Base-by-base conservation (phyloP, 2,329 filamentous ascomycete genomes). In the Phyllosticta ampelicida region DNA sequence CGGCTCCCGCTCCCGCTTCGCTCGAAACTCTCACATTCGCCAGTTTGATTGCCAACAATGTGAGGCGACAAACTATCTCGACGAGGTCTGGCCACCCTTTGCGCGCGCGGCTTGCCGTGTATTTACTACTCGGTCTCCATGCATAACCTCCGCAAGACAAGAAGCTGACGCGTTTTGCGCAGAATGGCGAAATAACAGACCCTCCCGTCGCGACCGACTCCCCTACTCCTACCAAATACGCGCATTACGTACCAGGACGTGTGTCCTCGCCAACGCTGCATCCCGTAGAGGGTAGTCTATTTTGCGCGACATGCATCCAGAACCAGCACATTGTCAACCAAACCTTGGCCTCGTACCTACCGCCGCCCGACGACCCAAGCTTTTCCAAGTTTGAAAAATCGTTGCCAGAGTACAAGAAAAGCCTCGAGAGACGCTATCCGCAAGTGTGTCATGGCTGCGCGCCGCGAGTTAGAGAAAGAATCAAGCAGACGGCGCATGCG, bases 101-200 rank as follows among this genome's bases (percentile, higher is more conserved):
- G 19, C 10, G 11, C 51, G 36, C 36, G 8, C 36, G 36, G n/a
- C 13, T n/a, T 44, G 51, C 16, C 30, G 9, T 50, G 10, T 58
- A 44, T 16, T 29, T 60, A 52, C 26, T 58, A 36, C 16, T 11
- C 48, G 51, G 21, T 16, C 23, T 26, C 23, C 8, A 26, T 26
- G 23, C 23, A 28, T 20, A 5, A 13, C 30, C 10, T 36, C 18
- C 26, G 44, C 50, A 54, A 28, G n/a, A 61, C 60, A 50, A 29
- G 56, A 57, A 20, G 9, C 62, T 65, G 55, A 67, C 65, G 60
- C 63, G 64, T 62, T n/a, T 3, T 28, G 29, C 60, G 2, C 66
- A 94, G 87, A 83, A 89, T 70, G 92, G 92, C 66, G 85, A 95
- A 54, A 94, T 97, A 63, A 87, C 89, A 58, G 92, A 99, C 71